These are phyloP conservation scores for Bacidia gigantensis DNA, from an alignment of 495 filamentous ascomycete species.

Conservation along the genomic window DNA sequence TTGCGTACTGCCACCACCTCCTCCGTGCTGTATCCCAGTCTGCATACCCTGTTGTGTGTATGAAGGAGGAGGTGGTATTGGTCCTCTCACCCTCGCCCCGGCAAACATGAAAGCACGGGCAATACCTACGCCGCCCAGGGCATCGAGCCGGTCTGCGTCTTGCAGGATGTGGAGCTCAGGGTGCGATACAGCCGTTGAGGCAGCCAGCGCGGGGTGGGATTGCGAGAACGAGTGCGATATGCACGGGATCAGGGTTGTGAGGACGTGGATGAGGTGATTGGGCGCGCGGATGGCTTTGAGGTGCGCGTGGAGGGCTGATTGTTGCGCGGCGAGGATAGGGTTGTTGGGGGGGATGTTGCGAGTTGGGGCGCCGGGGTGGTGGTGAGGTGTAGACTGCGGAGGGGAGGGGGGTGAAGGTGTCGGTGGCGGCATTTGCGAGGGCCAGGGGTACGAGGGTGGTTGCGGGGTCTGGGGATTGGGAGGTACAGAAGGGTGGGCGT, in stretches of 20 bases:
- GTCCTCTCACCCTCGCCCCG: slow-evolving; percentile 31
- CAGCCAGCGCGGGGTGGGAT: background rate
- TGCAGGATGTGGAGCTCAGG: slow-evolving; percentile 65
- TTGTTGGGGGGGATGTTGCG: background rate
- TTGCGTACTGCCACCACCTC: slow-evolving; percentile 5
- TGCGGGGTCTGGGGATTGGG: background rate
- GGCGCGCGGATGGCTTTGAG: slow-evolving; percentile 10
- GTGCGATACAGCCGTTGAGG: slow-evolving; percentile 17
- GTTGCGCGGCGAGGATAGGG: background rate
- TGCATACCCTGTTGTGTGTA: background rate
- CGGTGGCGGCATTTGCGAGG: background rate
- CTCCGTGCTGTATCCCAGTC: background rate
- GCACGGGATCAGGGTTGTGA: slow-evolving; percentile 6
- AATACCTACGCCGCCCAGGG: slow-evolving; percentile 59
- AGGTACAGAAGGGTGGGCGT: background rate
- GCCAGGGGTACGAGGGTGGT: slow-evolving; percentile 1
- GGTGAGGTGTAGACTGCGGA: slow-evolving; percentile 1
- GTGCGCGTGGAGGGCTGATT: slow-evolving; percentile 2
- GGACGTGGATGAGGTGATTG: slow-evolving; percentile 5
- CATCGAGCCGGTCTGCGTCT: slow-evolving; percentile 68
- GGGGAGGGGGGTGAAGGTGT: background rate
- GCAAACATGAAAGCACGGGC: slow-evolving; percentile 52
- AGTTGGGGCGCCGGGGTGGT: background rate
- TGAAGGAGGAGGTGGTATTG: background rate
- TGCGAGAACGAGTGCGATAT: slow-evolving; percentile 11